A percentile compares a stretch with the other conserved stretches of the same genome.
phyloP scores from a whole-genome alignment of 306 rosid genomes.

The Casuarina glauca region DNA sequence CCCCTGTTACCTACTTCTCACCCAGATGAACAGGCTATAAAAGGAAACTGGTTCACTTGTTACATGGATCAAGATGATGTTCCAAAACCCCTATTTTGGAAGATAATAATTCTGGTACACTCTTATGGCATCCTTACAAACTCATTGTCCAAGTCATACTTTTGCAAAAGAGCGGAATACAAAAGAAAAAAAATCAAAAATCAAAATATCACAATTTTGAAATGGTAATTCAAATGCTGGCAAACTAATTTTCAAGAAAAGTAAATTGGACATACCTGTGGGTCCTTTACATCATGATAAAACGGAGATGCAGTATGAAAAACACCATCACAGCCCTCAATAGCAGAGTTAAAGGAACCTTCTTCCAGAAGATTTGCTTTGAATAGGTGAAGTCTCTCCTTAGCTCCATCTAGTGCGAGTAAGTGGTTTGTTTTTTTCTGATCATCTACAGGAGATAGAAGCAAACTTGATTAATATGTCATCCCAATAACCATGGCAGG shows the following conservation, averaged over 20 bases:
- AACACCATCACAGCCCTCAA: conserved; percentile 40
- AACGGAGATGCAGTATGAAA: conserved; percentile 49
- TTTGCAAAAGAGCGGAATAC: background rate
- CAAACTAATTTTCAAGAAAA: background rate
- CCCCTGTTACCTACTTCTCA: background rate
- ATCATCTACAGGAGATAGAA: conserved; percentile 21
- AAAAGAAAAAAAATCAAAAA: background rate
- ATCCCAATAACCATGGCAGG: background rate
- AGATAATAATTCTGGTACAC: background rate
- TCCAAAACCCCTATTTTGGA: background rate
- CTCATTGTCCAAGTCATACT: background rate
- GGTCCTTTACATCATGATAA: conserved; percentile 31
- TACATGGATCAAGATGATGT: background rate
- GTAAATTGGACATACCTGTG: conserved; percentile 29
- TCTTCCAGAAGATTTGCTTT: conserved; percentile 43
- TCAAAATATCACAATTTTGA: background rate
- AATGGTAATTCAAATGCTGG: background rate
- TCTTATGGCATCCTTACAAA: background rate
- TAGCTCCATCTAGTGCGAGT: conserved; percentile 40
- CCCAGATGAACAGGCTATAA: background rate
- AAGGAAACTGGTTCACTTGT: background rate
- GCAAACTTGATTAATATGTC: background rate
- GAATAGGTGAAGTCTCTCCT: conserved; percentile 41
- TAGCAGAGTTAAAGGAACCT: conserved; percentile 41
- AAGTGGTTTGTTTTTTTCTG: conserved; percentile 35